A percentile compares a stretch with the other conserved stretches of the same genome.
Evolutionary conservation across 768 basidiomycete species (phyloP).

Genomic region (Bullera alba): DNA sequence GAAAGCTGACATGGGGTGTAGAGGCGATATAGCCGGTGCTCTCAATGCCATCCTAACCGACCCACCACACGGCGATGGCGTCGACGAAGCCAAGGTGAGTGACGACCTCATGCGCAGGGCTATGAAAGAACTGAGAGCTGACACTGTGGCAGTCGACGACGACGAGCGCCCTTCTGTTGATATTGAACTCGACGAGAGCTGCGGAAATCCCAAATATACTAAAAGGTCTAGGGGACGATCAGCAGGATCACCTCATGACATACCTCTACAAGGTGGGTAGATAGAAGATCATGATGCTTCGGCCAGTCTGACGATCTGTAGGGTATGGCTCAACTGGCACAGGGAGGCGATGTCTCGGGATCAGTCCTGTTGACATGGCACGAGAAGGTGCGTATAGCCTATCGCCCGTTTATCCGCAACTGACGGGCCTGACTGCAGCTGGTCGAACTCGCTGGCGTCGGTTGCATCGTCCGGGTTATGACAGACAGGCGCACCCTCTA

Average conservation of each 20-base stretch:
- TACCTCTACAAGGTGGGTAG: constrained; percentile 73
- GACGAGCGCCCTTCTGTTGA: constrained; percentile 70
- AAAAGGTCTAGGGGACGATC: constrained; percentile 52
- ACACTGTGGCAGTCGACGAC: constrained; percentile 44
- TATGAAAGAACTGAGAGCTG: background rate
- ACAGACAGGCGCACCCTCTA: constrained; percentile 60
- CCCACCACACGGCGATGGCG: constrained; percentile 79
- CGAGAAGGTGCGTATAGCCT: constrained; percentile 65
- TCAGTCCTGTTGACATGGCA: constrained; percentile 82
- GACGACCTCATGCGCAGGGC: background rate
- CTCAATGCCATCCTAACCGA: constrained; percentile 64
- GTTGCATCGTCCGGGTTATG: constrained; percentile 86
- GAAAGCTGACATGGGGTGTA: constrained; percentile 41
- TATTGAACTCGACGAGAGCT: constrained; percentile 88
- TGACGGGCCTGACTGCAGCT: constrained; percentile 52
- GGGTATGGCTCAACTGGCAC: constrained; percentile 68
- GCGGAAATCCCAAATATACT: constrained; percentile 74
- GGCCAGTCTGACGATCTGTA: constrained; percentile 3
- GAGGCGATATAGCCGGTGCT: constrained; percentile 70
- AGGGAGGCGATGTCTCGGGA: constrained; percentile 57
- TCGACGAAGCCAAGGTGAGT: constrained; percentile 82
- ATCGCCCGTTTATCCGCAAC: background rate
- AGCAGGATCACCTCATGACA: constrained; percentile 82
- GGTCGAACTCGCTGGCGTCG: constrained; percentile 87
- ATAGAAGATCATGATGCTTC: background rate